phyloP scores from a whole-genome alignment of 2,329 filamentous ascomycete genomes.

The Colletotrichum tamarilloi region DNA sequence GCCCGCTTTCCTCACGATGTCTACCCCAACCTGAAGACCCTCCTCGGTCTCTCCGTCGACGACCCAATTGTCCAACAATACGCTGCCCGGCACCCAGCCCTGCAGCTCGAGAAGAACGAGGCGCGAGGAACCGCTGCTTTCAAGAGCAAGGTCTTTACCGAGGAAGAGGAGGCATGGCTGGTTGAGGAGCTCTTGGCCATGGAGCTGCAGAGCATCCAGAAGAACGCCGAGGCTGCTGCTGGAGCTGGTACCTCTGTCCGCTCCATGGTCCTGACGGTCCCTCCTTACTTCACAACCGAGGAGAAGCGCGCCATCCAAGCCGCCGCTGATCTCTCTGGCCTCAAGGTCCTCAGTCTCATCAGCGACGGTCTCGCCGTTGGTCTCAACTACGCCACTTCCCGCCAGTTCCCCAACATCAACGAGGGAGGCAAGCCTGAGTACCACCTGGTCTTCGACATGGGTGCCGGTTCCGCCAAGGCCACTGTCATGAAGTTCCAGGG shows the following conservation, averaged over 20 bases:
- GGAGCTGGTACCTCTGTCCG: constrained; percentile 79
- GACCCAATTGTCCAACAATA: constrained; percentile 76
- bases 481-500: constrained; percentile 92
- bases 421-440: constrained; percentile 89
- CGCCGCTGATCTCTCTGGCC: constrained; percentile 87
- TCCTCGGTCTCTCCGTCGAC: constrained; percentile 79
- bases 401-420: constrained; percentile 86
- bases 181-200: constrained; percentile 96
- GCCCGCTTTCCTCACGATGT: constrained; percentile 92
- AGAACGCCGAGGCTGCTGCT: constrained; percentile 86
- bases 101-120: constrained; percentile 73
- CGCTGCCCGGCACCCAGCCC: constrained; percentile 78
- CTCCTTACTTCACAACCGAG: constrained; percentile 88
- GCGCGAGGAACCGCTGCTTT: constrained; percentile 80
- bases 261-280: constrained; percentile 89
- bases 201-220: constrained; percentile 91
- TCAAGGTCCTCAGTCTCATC: constrained; percentile 86
- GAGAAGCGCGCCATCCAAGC: constrained; percentile 89
- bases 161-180: constrained; percentile 74
- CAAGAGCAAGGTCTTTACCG: constrained; percentile 76
- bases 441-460: constrained; percentile 97
- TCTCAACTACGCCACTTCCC: constrained; percentile 91
- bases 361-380: constrained; percentile 94
- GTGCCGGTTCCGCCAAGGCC: constrained; percentile 91
- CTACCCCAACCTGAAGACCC: constrained; percentile 91